Evolutionary conservation across 306 rosid genomes (phyloP), one percentile per base, ranked within the genome.

Genomic region (Prinsepia uniflora): DNA sequence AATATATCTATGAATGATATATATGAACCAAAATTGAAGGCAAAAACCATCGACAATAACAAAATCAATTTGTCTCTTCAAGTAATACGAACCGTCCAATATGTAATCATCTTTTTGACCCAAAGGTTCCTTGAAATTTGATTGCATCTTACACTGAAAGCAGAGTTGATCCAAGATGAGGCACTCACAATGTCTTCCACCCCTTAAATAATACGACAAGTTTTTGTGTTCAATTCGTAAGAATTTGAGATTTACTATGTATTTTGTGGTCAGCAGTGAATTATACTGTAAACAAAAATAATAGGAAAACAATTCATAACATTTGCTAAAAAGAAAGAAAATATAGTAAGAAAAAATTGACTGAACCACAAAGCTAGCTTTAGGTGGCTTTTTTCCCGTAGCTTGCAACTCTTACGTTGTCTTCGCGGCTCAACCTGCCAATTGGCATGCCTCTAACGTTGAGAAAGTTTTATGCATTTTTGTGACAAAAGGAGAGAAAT

Each of bases 111-210:
- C 78, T 56, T 76, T 71, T 72, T 72, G 67, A 72, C 78, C 62
- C 17, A 64, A 50, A 45, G 78, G 47, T 67, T 53, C 59, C 65
- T 11, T 42, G 58, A 50, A 44, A 47, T 65, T 30, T 43, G 48
- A 76, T 55, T 69, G 65, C 75, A 76, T 70, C 80, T 69, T 58
- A 60, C 71, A 63, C 69, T 39, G 71, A 63, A 43, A 70, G 30
- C 30, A 24, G 41, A 47, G 39, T 43, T 53, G 62, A 44, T 36
- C 57, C 63, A 72, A 61, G 63, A 72, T 62, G 48, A 71, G 70
- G 75, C 81, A 72, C 75, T 63, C 36, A 57, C 75, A 80, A 61
- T 80, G 81, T 72, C 72, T 3, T 55, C 72, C 72, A 60, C 81
- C 53, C 78, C 72, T 72, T 81, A 64, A 62, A 44, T n/a, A 49